Evolutionary conservation across 1,284 basidiomycete species (phyloP), one percentile per base, ranked within the genome.

Genomic region (Irpex rosettiformis): DNA sequence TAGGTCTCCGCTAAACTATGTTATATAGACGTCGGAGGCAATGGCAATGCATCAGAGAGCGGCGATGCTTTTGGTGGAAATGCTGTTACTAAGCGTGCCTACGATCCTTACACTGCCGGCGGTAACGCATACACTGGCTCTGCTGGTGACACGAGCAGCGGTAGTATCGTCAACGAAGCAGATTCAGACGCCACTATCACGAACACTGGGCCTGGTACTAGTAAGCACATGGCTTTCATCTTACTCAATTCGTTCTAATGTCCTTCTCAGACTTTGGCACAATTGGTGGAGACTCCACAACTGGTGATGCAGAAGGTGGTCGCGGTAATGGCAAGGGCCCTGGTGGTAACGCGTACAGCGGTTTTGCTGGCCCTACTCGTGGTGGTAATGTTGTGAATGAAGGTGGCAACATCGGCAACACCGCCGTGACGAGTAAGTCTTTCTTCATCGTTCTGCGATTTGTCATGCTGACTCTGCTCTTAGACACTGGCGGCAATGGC

Each of bases 121-220:
- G 70, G 70, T 61, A 70, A 67, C 60, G 62, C 70, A 1, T 67
- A 67, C 61, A 64, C 67, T 21, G 70, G 70, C 49, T 64, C 64
- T 30, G 62, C 66, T 18, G 58, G 57, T 30, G 52, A 58, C 51
- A 61, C 66, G 24, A 64, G 63, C 37, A 65, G 66, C 7, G 70
- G 70, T 40, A 60, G 57, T 7, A 57, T 67, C 33, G 37, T 58
- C 48, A 67, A 69, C 55, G 62, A 54, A 8, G 43, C 59, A 11
- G 61, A 61, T 30, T 33, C 57, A n/a, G 54, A 52, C 16, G 56
- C 48, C 28, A 58, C 57, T 7, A 52, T 62, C 25, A 58, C 58
- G n/a, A 62, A 64, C 57, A 58, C 56, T 16, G 61, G 54, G 21
- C 40, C 54, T 13, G 53, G 55, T 22, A 62, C 43, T 11, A 61